phyloP scores from a whole-genome alignment of 2,329 filamentous ascomycete species.

The Arthrobotrys sphaeroides region DNA sequence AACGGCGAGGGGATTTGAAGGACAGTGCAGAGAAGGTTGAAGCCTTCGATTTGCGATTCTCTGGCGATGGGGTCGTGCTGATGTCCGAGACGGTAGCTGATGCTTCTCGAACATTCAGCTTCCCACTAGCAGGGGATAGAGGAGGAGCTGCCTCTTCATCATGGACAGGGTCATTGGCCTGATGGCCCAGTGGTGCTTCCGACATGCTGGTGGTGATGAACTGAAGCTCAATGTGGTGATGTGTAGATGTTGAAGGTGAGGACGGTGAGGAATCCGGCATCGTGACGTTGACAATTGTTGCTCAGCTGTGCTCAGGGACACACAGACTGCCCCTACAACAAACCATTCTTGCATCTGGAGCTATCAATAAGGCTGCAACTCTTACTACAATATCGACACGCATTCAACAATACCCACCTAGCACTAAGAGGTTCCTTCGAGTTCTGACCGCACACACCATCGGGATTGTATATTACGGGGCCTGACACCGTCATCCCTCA shows the following conservation, averaged over 20 bases:
- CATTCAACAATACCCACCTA: too few species aligned
- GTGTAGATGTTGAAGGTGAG: not conserved
- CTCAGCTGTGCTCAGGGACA: not conserved
- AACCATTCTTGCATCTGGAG: too few species aligned
- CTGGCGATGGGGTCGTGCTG: conserved; percentile 55
- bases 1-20: conserved; percentile 7
- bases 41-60: conserved; percentile 1
- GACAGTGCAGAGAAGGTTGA: conserved; percentile 24
- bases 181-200: not conserved
- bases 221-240: not conserved
- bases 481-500: too few species aligned
- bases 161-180: not conserved
- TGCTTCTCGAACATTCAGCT: not conserved
- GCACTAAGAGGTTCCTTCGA: too few species aligned
- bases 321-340: not conserved
- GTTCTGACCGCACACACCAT: too few species aligned
- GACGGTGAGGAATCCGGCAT: not conserved
- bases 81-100: not conserved
- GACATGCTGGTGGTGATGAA: conserved; percentile 6
- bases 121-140: not conserved
- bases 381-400: too few species aligned
- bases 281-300: not conserved
- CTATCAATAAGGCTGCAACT: too few species aligned
- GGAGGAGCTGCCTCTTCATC: not conserved
- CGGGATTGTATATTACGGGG: too few species aligned